Base-by-base conservation (phyloP, 2,329 filamentous ascomycete genomes). In the Macrophomina tecta region DNA sequence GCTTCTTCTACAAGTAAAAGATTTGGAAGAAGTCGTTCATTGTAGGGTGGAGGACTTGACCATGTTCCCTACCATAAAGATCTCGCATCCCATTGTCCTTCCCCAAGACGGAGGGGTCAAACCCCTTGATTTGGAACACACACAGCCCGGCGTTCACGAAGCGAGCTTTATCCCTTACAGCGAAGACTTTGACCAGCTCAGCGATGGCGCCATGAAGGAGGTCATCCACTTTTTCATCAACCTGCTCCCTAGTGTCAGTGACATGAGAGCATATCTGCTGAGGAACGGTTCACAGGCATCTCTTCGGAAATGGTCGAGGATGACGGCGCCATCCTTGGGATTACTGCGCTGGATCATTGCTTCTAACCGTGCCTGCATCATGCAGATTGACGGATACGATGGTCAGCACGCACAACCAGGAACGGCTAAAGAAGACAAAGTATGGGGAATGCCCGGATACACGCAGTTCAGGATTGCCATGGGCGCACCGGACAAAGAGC, bases 401-500 rank as follows among this genome's bases (percentile, higher is more conserved):
- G 34, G 9, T 8, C 0, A 16, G 3, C 73, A 61, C n/a, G 14
- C 42, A 5, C 61, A 53, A 45, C 28, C 38, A 5, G 28, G 40
- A 2, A n/a, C 71, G 64, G 81, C 76, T 64, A 77, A 74, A 38
- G 79, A 81, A 42, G 83, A 89, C 69, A 83, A 82, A 11, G 84
- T 95, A 2, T 81, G 80, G 30, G 90, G 89, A 0, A 88, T 94
- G 80, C 73, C 82, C 0, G 82, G 79, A 2, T 94, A 89, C 84
- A 82, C 92, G 66, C 93, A 97, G 76, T 97, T 97, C 73, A 87
- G 92, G 34, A 93, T 97, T 71, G 90, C 91, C 0, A 94, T 97
- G 82, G 94, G 93, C 8, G 90, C 92, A 0, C 93, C 93, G n/a
- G 92, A 97, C 73, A 96, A 94, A 73, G 94, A 97, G 75, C 83